Percentiles rank a stretch among this genome's conserved stretches.
Evolutionary conservation across 2,329 filamentous ascomycete species (phyloP).

Genomic region (Aureobasidium sp.): DNA sequence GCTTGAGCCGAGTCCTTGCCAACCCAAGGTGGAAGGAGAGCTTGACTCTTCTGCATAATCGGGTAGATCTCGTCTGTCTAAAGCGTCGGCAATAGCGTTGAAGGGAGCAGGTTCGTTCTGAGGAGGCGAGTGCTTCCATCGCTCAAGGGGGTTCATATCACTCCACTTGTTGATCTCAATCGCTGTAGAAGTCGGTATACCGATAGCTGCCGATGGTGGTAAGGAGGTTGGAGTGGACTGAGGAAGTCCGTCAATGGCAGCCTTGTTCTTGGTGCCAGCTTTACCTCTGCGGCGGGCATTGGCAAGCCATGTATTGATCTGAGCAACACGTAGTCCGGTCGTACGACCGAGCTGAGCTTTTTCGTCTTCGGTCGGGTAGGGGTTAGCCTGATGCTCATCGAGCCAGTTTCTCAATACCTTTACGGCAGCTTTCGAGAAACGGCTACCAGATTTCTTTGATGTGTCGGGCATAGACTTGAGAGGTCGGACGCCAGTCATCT

Average conservation of each 20-base stretch:
- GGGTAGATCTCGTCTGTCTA: conserved; percentile 33
- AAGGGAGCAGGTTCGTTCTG: conserved; percentile 62
- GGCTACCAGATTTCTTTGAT: conserved; percentile 55
- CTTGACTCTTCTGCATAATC: conserved; percentile 22
- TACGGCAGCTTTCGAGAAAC: conserved; percentile 74
- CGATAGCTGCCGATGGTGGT: conserved; percentile 57
- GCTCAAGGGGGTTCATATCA: conserved; percentile 16
- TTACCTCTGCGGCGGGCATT: conserved; percentile 82
- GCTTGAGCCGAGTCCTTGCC: conserved; percentile 44
- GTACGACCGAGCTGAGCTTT: conserved; percentile 71
- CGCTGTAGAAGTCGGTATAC: conserved; percentile 57
- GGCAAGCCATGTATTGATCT: conserved; percentile 88
- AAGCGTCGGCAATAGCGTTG: conserved; percentile 57
- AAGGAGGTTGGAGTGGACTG: conserved; percentile 51
- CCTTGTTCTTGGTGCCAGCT: conserved; percentile 59
- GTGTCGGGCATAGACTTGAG: conserved; percentile 22
- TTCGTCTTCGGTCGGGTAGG: conserved; percentile 82
- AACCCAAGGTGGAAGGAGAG: conserved; percentile 33
- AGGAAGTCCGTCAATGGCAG: conserved; percentile 48
- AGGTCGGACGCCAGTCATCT: conserved; percentile 32
- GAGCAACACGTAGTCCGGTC: conserved; percentile 73
- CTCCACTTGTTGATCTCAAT: conserved; percentile 29
- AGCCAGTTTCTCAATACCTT: conserved; percentile 81
- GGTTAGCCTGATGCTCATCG: conserved; percentile 68
- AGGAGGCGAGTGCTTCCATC: conserved; percentile 63